A percentile compares a stretch with the other conserved stretches of the same genome.
Conservation (phyloP, 2,329 filamentous ascomycete genomes). For the Aspergillus fumigatiaffinis region DNA sequence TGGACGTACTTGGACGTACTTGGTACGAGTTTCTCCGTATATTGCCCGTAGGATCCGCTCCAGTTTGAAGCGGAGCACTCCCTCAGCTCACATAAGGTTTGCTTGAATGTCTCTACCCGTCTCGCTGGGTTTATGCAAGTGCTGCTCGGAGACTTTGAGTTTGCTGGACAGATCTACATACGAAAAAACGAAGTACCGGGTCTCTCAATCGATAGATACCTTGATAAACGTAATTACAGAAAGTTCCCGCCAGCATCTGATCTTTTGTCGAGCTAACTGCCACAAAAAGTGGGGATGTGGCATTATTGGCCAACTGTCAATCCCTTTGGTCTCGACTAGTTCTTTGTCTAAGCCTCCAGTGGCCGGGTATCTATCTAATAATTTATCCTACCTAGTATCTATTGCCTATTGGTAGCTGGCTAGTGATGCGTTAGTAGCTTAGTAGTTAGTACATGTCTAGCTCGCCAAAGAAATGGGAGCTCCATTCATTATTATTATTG, state of each 20-base stretch:
- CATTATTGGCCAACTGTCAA: background rate
- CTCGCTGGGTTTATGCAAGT: background rate
- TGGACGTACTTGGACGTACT: too few relatives aligned
- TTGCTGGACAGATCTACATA: background rate
- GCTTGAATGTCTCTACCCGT: background rate
- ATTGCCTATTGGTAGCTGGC: background rate
- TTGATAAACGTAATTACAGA: background rate
- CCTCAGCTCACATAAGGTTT: background rate
- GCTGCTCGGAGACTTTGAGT: background rate
- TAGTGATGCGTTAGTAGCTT: background rate
- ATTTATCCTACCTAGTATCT: background rate
- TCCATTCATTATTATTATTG: background rate
- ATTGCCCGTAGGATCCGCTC: background rate
- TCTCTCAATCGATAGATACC: background rate
- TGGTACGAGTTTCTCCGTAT: background rate
- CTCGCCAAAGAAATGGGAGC: background rate
- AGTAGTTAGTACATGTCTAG: background rate
- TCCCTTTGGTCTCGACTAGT: background rate
- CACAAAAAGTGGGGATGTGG: background rate
- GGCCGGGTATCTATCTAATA: background rate
- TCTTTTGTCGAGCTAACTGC: background rate
- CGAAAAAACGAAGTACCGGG: background rate
- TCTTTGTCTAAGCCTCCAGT: background rate
- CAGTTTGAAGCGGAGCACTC: background rate
- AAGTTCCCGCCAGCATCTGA: background rate